These are phyloP conservation scores for Penicillium flavigenum DNA, from an alignment of 495 filamentous ascomycete species.

Conservation along the genomic window DNA sequence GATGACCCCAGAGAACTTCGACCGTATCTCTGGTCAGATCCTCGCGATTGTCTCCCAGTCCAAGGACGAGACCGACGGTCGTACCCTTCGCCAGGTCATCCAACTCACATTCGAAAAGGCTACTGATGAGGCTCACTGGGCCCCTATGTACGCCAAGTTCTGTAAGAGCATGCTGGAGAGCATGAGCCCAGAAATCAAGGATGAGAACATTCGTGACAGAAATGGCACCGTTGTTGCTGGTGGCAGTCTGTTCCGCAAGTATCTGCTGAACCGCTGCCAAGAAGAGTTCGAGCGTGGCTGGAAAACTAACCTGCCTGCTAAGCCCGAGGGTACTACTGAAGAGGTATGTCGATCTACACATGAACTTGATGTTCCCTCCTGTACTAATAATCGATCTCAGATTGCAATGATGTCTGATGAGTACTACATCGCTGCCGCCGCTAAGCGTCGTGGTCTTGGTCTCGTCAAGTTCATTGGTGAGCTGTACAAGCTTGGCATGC, in stretches of 20 bases:
- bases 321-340: conserved; percentile 71
- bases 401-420: conserved; percentile 87
- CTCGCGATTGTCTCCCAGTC: conserved; percentile 90
- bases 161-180: conserved; percentile 94
- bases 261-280: conserved; percentile 96
- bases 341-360: conserved; percentile 42
- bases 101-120: conserved; percentile 99
- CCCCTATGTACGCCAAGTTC: conserved; percentile 98
- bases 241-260: conserved; percentile 94
- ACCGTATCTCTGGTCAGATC: conserved; percentile 91
- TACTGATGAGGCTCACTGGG: conserved; percentile 98
- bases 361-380: neutral
- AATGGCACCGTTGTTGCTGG: conserved; percentile 81
- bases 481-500: conserved; percentile 96
- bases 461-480: conserved; percentile 99
- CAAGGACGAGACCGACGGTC: conserved; percentile 90
- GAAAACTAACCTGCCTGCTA: conserved; percentile 83
- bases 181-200: conserved; percentile 93
- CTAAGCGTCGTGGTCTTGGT: conserved; percentile 95
- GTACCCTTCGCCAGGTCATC: conserved; percentile 95
- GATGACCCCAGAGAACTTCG: conserved; percentile 99
- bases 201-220: conserved; percentile 89
- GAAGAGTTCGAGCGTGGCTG: conserved; percentile 99
- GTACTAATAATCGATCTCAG: conserved; percentile 8
- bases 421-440: conserved; percentile 93